Evolutionary conservation across 2,329 filamentous ascomycete species (phyloP).

Genomic region (Hymenoscyphus fructigenus): DNA sequence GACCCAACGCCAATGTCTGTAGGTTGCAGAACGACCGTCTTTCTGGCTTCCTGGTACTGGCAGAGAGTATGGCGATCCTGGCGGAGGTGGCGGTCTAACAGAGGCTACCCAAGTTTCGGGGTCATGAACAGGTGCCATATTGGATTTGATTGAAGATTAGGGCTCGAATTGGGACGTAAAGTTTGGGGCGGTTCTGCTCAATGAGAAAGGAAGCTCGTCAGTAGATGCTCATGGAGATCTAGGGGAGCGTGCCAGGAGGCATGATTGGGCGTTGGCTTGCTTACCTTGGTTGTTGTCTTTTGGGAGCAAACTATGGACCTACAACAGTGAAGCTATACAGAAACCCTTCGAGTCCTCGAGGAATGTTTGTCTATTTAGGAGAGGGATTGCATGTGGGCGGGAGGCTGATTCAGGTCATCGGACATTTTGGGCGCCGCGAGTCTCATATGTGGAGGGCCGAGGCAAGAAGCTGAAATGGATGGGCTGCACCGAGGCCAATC

Average conservation of each 20-base stretch:
- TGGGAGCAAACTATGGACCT: not conserved
- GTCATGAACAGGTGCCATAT: slow-evolving; percentile 30
- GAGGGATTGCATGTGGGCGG: not conserved
- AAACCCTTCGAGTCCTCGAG: not conserved
- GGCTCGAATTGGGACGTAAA: not conserved
- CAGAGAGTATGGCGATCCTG: slow-evolving; percentile 65
- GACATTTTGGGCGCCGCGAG: not conserved
- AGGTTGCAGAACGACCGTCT: slow-evolving; percentile 71
- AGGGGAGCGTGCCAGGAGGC: not conserved
- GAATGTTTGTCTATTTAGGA: not conserved
- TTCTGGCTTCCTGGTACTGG: slow-evolving; percentile 72
- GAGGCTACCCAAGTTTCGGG: slow-evolving; percentile 27
- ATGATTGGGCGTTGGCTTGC: not conserved
- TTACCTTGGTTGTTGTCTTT: not conserved
- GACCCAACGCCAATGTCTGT: slow-evolving; percentile 77
- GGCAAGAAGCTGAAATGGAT: not conserved
- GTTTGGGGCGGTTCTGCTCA: not conserved
- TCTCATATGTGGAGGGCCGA: slow-evolving; percentile 1
- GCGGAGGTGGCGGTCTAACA: slow-evolving; percentile 31
- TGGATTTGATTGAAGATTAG: not conserved
- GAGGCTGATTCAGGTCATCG: slow-evolving; percentile 2
- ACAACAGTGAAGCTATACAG: not conserved
- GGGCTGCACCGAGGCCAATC: not conserved
- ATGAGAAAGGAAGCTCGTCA: not conserved
- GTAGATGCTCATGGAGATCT: not conserved